These are phyloP conservation scores for Echria macrotheca DNA, from an alignment of 495 filamentous ascomycete genomes.

Conservation along the genomic window DNA sequence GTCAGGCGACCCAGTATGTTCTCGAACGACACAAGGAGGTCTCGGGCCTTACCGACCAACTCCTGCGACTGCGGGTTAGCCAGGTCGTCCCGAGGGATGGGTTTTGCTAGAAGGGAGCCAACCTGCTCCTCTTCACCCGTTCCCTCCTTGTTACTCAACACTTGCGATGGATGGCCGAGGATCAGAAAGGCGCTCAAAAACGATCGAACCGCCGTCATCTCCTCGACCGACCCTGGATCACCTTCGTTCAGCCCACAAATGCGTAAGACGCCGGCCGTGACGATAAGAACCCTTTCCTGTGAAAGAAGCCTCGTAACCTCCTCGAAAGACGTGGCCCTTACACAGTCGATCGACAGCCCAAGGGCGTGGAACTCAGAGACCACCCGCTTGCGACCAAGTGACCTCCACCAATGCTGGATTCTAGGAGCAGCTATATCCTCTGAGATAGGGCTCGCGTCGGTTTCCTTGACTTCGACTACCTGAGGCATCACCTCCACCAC, in stretches of 20 bases:
- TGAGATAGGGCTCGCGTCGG: constrained; percentile 48
- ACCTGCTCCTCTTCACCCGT: constrained; percentile 68
- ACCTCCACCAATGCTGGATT: constrained; percentile 77
- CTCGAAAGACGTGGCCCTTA: constrained; percentile 75
- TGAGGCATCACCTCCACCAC: constrained; percentile 46
- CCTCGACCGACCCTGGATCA: constrained; percentile 60
- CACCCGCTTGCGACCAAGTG: constrained; percentile 50
- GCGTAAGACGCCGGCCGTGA: constrained; percentile 66
- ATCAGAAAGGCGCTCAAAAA: constrained; percentile 93
- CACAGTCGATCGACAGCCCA: constrained; percentile 65
- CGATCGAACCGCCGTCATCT: constrained; percentile 75
- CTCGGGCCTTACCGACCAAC: constrained; percentile 79
- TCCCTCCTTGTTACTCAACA: constrained; percentile 76
- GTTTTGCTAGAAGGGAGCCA: constrained; percentile 37
- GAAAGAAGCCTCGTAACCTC: constrained; percentile 72
- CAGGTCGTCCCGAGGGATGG: constrained; percentile 46
- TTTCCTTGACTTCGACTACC: constrained; percentile 45
- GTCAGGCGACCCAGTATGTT: constrained; percentile 58
- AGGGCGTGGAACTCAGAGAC: constrained; percentile 64
- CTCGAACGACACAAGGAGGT: constrained; percentile 78
- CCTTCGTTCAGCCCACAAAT: constrained; percentile 72
- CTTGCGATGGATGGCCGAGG: constrained; percentile 84
- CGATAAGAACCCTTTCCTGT: constrained; percentile 62
- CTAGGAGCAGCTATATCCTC: constrained; percentile 62
- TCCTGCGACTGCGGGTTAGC: constrained; percentile 62